These are phyloP conservation scores for Talaromyces thailandensis DNA, from an alignment of 495 filamentous ascomycete species.

Conservation along the genomic window DNA sequence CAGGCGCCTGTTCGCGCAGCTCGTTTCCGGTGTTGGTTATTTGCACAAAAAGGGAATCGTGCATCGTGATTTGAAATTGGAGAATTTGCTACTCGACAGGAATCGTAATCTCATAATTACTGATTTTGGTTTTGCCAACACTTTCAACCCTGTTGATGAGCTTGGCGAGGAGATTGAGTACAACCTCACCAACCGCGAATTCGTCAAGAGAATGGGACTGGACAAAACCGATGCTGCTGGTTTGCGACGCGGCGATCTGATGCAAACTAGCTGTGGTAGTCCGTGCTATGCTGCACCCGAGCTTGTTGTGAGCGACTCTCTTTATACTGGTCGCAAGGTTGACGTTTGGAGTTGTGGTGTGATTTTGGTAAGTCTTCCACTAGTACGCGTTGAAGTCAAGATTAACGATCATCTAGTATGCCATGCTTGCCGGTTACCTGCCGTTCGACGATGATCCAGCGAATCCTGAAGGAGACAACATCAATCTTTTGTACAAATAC, in stretches of 20 bases:
- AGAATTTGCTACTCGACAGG: constrained; percentile 90
- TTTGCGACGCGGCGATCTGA: constrained; percentile 58
- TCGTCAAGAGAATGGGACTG: constrained; percentile 66
- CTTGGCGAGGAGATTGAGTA: constrained; percentile 84
- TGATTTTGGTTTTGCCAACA: constrained; percentile 98
- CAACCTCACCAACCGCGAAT: constrained; percentile 75
- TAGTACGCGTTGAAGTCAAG: neutral
- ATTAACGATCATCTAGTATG: constrained; percentile 54
- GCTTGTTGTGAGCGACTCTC: constrained; percentile 91
- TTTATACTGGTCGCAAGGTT: constrained; percentile 96
- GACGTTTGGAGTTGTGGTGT: constrained; percentile 99
- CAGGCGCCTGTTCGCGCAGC: constrained; percentile 85
- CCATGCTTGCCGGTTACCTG: constrained; percentile 97
- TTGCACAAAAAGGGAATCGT: constrained; percentile 99
- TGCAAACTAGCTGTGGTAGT: constrained; percentile 51
- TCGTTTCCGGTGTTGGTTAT: constrained; percentile 95
- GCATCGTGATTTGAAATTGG: constrained; percentile 92
- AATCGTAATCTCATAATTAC: constrained; percentile 99
- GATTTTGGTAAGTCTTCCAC: constrained; percentile 69
- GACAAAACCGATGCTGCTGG: constrained; percentile 80
- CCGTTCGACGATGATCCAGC: constrained; percentile 98
- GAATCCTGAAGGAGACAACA: constrained; percentile 98
- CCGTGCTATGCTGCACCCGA: constrained; percentile 94
- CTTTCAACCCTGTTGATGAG: constrained; percentile 83
- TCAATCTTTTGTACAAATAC: constrained; percentile 98